These are phyloP conservation scores for Chalciporus sphaerocephalus DNA, from an alignment of 768 basidiomycete species.

Conservation along the genomic window DNA sequence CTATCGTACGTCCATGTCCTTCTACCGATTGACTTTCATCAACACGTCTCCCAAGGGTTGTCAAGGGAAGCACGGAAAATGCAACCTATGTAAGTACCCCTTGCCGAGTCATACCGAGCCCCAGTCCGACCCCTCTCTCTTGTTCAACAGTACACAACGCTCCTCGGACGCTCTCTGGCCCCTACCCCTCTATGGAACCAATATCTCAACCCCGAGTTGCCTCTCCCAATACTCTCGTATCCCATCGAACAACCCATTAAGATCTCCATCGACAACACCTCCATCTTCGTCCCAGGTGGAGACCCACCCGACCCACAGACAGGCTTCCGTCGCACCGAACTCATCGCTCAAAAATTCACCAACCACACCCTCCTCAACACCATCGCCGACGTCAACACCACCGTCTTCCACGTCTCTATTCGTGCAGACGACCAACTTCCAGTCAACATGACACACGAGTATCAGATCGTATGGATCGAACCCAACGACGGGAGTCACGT, in stretches of 20 bases:
- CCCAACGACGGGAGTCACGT: slow-evolving; percentile 56
- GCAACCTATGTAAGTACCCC: slow-evolving; percentile 42
- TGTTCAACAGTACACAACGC: slow-evolving; percentile 39
- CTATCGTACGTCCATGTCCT: slow-evolving; percentile 41
- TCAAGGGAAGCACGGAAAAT: slow-evolving; percentile 45
- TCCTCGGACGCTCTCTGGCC: slow-evolving; percentile 35
- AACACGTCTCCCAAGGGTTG: slow-evolving; percentile 36
- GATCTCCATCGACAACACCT: slow-evolving; percentile 53
- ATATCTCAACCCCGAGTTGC: not conserved
- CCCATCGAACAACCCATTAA: slow-evolving; percentile 48
- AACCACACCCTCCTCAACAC: slow-evolving; percentile 36
- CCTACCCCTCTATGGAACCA: slow-evolving; percentile 51
- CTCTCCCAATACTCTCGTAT: slow-evolving; percentile 11
- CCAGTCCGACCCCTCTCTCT: not conserved
- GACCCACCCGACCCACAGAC: slow-evolving; percentile 33
- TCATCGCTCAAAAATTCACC: slow-evolving; percentile 47
- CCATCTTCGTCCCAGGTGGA: slow-evolving; percentile 52
- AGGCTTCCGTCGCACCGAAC: slow-evolving; percentile 57
- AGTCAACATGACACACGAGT: slow-evolving; percentile 54
- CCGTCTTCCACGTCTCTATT: slow-evolving; percentile 51
- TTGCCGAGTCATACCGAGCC: not conserved
- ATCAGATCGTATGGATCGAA: slow-evolving; percentile 62
- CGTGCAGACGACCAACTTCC: slow-evolving; percentile 36
- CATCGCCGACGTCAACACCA: slow-evolving; percentile 41
- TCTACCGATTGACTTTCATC: not conserved